Evolutionary conservation across 352 stramenopile species (phyloP), one percentile per base, ranked within the genome.

Genomic region (Pythium periplocum): DNA sequence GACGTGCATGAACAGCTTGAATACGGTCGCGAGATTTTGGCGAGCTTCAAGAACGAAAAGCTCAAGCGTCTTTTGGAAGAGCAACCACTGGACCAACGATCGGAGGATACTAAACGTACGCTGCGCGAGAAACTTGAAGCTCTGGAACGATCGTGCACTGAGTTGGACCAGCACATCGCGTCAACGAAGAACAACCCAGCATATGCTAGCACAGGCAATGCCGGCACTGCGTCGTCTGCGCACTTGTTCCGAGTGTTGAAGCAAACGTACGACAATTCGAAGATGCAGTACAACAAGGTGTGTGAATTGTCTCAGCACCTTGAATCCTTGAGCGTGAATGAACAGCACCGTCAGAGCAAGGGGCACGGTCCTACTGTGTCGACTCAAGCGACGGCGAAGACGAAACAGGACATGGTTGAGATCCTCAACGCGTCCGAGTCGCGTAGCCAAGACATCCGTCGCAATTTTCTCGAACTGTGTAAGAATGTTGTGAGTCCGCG

Each of bases 1-100:
- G 74, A 89, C 48, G 73, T 89, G n/a, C 78, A 89, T 51, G 76
- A 89, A 36, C 78, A 89, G 50, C 60, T 89, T 2, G 78, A 87
- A 39, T 89, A 86, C 59, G 64, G 69, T 4, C 75, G 75, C 11
- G 78, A 89, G 38, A 86, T 87, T 55, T 54, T 89, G n/a, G 59
- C 63, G 4, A 87, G 78, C 37, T 87, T 86, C 38, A 76, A 82
- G 53, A 73, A 89, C 31, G 75, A 87, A 45, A 66, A 53, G 36
- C 50, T 87, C 0, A 86, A 85, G 57, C 74, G 63, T 30, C 74
- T 74, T 6, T 57, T 89, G 34, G 77, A 89, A 59, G 73, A 83
- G 44, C 78, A 89, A 45, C 78, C 78, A 52, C 68, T 89, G 11
- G 78, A 89, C 33, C 64, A 85, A 35, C 69, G 77, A 55, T 89